A percentile compares a stretch with the other conserved stretches of the same genome.
Evolutionary conservation across 192 early-diverging fungal species (phyloP).

Genomic region (Umbelopsis ramanniana): DNA sequence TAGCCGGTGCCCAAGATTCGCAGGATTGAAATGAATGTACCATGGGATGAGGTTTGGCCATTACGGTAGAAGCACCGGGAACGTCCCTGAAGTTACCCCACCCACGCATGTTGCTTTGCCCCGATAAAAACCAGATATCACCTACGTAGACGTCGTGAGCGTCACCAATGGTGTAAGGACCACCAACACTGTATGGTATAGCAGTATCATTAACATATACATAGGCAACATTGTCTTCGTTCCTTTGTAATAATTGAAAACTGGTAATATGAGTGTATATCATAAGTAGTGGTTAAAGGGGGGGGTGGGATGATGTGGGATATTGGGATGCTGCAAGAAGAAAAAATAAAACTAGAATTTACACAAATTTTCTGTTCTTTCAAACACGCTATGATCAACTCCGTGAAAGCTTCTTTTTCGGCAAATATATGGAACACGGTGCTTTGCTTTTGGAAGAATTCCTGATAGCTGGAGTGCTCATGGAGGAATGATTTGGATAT

Average conservation of each 20-base stretch:
- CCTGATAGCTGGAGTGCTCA: background rate
- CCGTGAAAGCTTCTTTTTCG: background rate
- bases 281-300: background rate
- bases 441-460: background rate
- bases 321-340: background rate
- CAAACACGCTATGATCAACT: background rate
- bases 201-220: background rate
- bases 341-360: background rate
- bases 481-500: background rate
- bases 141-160: conserved; percentile 33
- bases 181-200: conserved; percentile 16
- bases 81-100: conserved; percentile 22
- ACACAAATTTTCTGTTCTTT: background rate
- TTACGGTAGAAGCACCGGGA: background rate
- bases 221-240: conserved; percentile 6
- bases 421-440: background rate
- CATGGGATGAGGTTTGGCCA: background rate
- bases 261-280: conserved; percentile 9
- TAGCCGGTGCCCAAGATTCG: conserved; percentile 30
- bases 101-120: conserved; percentile 46
- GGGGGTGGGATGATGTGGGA: background rate
- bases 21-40: conserved; percentile 34
- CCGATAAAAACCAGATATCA: conserved; percentile 44
- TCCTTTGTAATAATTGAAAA: conserved; percentile 34
- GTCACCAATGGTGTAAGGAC: conserved; percentile 31